Base-by-base conservation (phyloP, 2,329 filamentous ascomycete species). In the Samsoniella hepiali region DNA sequence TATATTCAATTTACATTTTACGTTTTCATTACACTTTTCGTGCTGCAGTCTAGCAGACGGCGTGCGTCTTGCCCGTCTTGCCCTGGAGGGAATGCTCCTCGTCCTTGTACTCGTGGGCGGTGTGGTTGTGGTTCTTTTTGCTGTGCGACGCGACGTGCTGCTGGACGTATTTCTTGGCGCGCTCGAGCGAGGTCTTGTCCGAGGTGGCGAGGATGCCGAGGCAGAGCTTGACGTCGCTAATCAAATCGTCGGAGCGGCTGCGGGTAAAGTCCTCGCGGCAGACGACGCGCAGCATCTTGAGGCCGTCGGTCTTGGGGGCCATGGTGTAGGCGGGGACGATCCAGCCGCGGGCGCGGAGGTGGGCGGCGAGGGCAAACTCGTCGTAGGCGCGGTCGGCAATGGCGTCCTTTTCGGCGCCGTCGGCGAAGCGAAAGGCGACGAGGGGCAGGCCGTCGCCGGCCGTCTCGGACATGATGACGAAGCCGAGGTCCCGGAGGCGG, bases 321-420 rank as follows among this genome's bases (percentile, higher is more conserved):
- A 97, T 97, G 45, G 93, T 98, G 78, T 98, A 98, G 0, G 94
- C 94, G 0, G 94, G 94, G 0, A 97, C 91, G 36, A 97, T 90
- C 94, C 94, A 98, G 50, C 91, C 91, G 40, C 93, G 86, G 67
- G 91, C 88, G 58, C 94, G 89, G 32, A 97, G 85, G 75, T 93
- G 90, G 73, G 96, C 93, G 1, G 94, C 93, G 47, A 93, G 78
- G 1, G 89, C 84, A 65, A 93, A 93, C 75, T 93, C 90, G 71
- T 92, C 89, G 70, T 85, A 92, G 59, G 82, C 76, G 32, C 82
- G 81, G 65, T 88, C 84, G 67, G 84, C 80, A 51, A 82, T 63
- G 27, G 72, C 68, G 42, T 72, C 68, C 57, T 82, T 77, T 64
- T 86, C 81, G 62, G 83, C 81, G 62, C 83, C 78, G 55, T 82